These are phyloP conservation scores for Globisporangium mamillatum DNA, from an alignment of 352 stramenopile genomes.

Conservation along the genomic window DNA sequence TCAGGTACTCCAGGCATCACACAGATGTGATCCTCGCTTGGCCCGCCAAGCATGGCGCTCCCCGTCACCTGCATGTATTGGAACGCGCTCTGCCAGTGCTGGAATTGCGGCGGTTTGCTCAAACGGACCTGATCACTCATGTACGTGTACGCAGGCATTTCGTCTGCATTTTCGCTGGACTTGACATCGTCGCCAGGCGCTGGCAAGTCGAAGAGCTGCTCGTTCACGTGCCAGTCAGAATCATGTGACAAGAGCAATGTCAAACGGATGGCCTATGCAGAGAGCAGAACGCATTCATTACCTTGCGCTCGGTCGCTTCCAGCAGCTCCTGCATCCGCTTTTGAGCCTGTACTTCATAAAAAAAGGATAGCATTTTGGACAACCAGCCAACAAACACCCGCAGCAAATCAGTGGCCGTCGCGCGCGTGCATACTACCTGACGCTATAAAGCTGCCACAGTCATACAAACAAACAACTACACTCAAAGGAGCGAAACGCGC, in stretches of 20 bases:
- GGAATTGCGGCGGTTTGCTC: slow-evolving; percentile 41
- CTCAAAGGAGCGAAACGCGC: not conserved
- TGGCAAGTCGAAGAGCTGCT: slow-evolving; percentile 3
- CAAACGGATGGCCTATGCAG: not conserved
- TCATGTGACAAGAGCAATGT: not conserved
- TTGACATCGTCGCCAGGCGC: not conserved
- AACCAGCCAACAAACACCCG: not conserved
- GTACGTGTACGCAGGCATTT: slow-evolving; percentile 32
- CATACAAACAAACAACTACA: not conserved
- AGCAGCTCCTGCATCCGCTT: slow-evolving; percentile 37
- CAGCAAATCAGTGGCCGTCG: too few relatives aligned
- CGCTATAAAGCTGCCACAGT: not conserved
- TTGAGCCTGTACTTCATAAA: slow-evolving; percentile 29
- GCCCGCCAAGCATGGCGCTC: slow-evolving; percentile 19
- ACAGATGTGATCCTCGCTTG: slow-evolving; percentile 44
- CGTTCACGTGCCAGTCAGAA: not conserved
- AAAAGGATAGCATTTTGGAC: not conserved
- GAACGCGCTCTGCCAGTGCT: slow-evolving; percentile 47
- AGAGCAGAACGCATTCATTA: not conserved
- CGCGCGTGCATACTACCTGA: not conserved
- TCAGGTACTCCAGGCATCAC: slow-evolving; percentile 10
- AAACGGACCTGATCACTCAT: slow-evolving; percentile 51
- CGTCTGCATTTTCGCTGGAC: not conserved
- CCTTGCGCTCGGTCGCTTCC: slow-evolving; percentile 26
- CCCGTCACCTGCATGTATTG: slow-evolving; percentile 39